Conservation (phyloP, 306 rosid species). For the Hippophae gyantsensis region DNA sequence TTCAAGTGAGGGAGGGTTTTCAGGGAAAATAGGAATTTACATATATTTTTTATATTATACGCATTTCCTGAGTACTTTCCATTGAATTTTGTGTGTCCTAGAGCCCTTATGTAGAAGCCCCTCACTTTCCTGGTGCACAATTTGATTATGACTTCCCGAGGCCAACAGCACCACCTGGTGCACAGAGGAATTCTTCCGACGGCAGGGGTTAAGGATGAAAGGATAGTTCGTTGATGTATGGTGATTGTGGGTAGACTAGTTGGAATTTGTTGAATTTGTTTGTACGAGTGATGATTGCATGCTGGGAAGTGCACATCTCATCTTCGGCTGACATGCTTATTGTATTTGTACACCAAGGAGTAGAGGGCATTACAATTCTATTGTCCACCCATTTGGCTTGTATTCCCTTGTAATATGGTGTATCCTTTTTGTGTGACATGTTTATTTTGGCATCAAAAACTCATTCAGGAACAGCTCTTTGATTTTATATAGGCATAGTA, state of each 20-base stretch:
- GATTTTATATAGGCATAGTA: no score
- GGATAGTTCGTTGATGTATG: slow-evolving; percentile 17
- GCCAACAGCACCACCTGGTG: slow-evolving; percentile 93
- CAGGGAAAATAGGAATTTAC: no score
- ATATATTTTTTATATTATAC: not conserved
- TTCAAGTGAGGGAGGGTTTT: no score
- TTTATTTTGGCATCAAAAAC: no score
- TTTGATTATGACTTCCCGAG: slow-evolving; percentile 43
- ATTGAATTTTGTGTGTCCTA: slow-evolving; percentile 18
- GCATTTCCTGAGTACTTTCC: no score
- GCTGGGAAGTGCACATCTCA: slow-evolving; percentile 16
- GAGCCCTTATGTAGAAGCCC: slow-evolving; percentile 90
- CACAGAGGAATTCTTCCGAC: slow-evolving; percentile 55
- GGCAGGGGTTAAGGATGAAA: slow-evolving; percentile 42
- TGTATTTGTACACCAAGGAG: no score
- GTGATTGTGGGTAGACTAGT: slow-evolving; percentile 21
- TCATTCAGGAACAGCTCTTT: no score
- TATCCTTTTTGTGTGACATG: no score
- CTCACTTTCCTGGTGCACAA: slow-evolving; percentile 50
- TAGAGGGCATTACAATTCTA: no score
- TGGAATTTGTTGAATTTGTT: slow-evolving; percentile 11
- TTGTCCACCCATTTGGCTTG: no score
- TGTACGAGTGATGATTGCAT: slow-evolving; percentile 18
- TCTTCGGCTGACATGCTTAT: slow-evolving; percentile 4
- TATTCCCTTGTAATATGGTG: no score